A percentile compares a stretch with the other conserved stretches of the same genome.
Evolutionary conservation across 352 stramenopile species (phyloP).

Genomic region (Pythium utonaiense): DNA sequence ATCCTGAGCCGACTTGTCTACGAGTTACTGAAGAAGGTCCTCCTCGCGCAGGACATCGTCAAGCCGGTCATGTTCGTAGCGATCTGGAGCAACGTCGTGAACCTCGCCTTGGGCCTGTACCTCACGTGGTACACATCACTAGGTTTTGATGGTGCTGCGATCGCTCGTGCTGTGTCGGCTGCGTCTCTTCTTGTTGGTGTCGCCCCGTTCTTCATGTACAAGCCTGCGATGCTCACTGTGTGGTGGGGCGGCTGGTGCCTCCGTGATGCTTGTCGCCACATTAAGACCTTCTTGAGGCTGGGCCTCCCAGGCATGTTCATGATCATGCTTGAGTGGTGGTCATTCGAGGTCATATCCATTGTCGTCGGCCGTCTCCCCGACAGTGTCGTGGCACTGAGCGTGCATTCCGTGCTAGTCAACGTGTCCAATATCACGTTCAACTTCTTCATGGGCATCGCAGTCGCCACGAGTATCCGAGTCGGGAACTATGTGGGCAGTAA

Average conservation of each 20-base stretch:
- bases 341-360: constrained; percentile 59
- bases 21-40: constrained; percentile 75
- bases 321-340: constrained; percentile 69
- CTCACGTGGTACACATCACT: constrained; percentile 70
- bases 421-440: constrained; percentile 64
- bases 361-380: constrained; percentile 48
- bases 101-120: constrained; percentile 49
- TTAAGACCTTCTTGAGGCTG: constrained; percentile 42
- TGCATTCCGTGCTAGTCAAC: constrained; percentile 61
- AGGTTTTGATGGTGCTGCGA: constrained; percentile 68
- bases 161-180: constrained; percentile 53
- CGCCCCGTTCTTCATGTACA: constrained; percentile 50
- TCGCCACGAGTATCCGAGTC: constrained; percentile 16
- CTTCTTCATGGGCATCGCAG: constrained; percentile 36
- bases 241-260: constrained; percentile 31
- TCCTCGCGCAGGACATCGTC: constrained; percentile 78
- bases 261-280: constrained; percentile 24
- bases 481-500: constrained; percentile 15
- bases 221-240: constrained; percentile 28
- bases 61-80: constrained; percentile 69
- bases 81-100: constrained; percentile 60
- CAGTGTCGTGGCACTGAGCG: constrained; percentile 46
- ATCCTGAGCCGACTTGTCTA: constrained; percentile 77
- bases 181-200: constrained; percentile 45
- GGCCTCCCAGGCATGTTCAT: constrained; percentile 51